Evolutionary conservation across 2,329 filamentous ascomycete genomes (phyloP), one percentile per base, ranked within the genome.

Genomic region (Xylaria polymorpha): DNA sequence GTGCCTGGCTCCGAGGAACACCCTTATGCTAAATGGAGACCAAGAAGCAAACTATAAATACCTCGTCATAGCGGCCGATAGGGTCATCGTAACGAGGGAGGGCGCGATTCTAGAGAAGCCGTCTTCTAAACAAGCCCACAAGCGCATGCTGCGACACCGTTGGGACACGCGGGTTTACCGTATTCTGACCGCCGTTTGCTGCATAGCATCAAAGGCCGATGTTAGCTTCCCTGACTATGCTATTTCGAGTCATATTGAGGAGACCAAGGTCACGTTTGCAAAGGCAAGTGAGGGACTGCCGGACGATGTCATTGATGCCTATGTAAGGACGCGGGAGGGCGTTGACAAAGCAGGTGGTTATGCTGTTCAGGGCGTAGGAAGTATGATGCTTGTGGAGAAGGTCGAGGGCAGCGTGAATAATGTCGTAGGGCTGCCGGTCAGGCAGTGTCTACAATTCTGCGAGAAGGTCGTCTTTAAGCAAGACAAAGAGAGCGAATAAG

Each of bases 341-440:
- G 94, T 90, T 10, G 96, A 98, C 81, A 99, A 98, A 85, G 96
- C 96, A 0, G 96, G 96, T 2, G 96, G 96, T 0, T 99, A 99
- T 80, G 96, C 94, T 1, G 88, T 99, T 62, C 96, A 99, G 81
- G 96, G 95, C 0, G 84, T 95, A 10, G 96, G 93, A 1, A 91
- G 92, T 9, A 90, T 98, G 79, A 85, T 99, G 68, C 81, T 99
- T 66, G 90, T 99, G 12, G 94, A 98, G 79, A 91, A 87, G 80
- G 92, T 99, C 72, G 93, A 97, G 72, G 96, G 96, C 12, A 90
- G 89, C 64, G 93, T 94, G 76, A 95, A 99, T 83, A 98, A 98
- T 80, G 96, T 98, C 0, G 90, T 99, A 32, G 96, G 96, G 0
- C 79, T 99, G 79, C 96, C 96, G 8, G 85, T 98, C 72, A 87